These are phyloP conservation scores for Graphiopsis chlorocephala DNA, from an alignment of 2,329 filamentous ascomycete species.

Conservation along the genomic window DNA sequence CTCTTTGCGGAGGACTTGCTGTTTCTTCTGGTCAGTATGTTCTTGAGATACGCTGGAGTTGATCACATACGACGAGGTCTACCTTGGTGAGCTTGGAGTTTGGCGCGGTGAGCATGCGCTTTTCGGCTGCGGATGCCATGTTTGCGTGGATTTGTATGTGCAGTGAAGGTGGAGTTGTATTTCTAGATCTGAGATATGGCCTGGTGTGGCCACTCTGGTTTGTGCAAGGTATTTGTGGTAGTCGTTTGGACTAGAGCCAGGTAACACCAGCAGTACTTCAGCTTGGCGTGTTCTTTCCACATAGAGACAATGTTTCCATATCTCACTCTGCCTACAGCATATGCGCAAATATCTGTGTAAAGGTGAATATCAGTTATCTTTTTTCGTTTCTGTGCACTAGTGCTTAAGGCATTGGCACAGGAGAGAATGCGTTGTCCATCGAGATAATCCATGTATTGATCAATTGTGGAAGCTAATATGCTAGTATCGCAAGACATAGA, in stretches of 20 bases:
- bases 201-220: background rate
- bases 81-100: slow-evolving; percentile 28
- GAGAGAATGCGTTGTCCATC: background rate
- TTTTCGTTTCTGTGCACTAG: background rate
- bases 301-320: background rate
- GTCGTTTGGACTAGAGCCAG: background rate
- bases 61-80: slow-evolving; percentile 12
- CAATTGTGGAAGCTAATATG: background rate
- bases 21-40: background rate
- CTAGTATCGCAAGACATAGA: too few species aligned
- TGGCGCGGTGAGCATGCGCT: slow-evolving; percentile 27
- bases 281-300: background rate
- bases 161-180: background rate
- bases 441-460: background rate
- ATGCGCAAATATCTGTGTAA: background rate
- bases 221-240: background rate
- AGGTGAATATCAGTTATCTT: background rate
- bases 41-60: background rate
- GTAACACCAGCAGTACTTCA: background rate
- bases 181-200: background rate
- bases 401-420: background rate
- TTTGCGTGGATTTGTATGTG: background rate
- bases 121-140: slow-evolving; percentile 22
- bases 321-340: background rate
- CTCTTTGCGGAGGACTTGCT: slow-evolving; percentile 31